Percentiles rank a stretch among this genome's conserved stretches.
Evolutionary conservation across 1,284 basidiomycete genomes (phyloP).

Genomic region (Rhodotorula sp.): DNA sequence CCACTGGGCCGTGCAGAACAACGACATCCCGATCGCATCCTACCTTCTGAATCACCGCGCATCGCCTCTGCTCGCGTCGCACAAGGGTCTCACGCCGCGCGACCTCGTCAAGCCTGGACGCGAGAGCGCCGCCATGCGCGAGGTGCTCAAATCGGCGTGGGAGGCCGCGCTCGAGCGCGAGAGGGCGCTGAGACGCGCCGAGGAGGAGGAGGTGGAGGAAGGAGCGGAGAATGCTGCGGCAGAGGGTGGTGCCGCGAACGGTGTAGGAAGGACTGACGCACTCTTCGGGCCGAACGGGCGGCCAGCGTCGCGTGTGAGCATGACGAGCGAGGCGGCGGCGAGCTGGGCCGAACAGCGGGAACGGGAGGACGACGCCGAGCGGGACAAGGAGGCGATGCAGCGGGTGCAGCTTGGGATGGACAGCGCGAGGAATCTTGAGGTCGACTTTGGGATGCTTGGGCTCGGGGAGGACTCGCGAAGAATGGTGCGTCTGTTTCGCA

Average conservation of each 20-base stretch:
- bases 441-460: conserved; percentile 39
- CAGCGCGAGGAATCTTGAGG: conserved; percentile 37
- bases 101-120: conserved; percentile 59
- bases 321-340: conserved; percentile 55
- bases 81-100: conserved; percentile 73
- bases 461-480: neutral
- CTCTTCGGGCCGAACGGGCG: conserved; percentile 51
- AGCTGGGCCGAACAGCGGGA: conserved; percentile 20
- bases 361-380: conserved; percentile 15
- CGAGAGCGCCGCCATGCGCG: conserved; percentile 67
- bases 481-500: neutral
- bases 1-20: conserved; percentile 86
- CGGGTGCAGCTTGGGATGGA: conserved; percentile 35
- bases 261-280: conserved; percentile 23
- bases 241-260: conserved; percentile 36
- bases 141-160: conserved; percentile 63
- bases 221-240: conserved; percentile 56
- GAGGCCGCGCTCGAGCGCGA: conserved; percentile 57
- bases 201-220: conserved; percentile 57
- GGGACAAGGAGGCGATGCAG: conserved; percentile 20
- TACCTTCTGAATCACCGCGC: conserved; percentile 90
- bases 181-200: conserved; percentile 59
- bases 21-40: conserved; percentile 86
- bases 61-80: conserved; percentile 72
- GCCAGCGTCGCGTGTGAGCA: conserved; percentile 36